These are phyloP conservation scores for Ascochyta koolunga DNA, from an alignment of 2,329 filamentous ascomycete species.

Conservation along the genomic window DNA sequence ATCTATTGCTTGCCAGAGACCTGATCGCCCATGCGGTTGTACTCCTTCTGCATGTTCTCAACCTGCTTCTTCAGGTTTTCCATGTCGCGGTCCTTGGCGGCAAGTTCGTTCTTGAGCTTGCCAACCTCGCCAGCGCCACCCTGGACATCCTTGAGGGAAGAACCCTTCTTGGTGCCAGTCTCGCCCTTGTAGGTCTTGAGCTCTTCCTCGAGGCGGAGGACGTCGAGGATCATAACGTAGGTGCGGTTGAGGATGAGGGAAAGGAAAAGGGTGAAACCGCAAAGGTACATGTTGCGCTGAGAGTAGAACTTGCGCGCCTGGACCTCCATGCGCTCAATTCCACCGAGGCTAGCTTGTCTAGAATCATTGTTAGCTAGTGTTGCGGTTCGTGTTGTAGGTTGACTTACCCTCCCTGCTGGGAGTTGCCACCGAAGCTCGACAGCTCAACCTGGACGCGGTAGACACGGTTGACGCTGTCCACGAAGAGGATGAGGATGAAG, in stretches of 20 bases:
- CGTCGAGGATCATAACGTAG: slow-evolving; percentile 95
- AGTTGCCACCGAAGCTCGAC: slow-evolving; percentile 70
- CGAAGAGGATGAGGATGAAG: slow-evolving; percentile 97
- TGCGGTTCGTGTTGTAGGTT: neutral
- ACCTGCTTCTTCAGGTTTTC: slow-evolving; percentile 92
- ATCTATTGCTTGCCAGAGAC: slow-evolving; percentile 65
- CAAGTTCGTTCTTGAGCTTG: slow-evolving; percentile 68
- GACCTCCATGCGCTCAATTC: slow-evolving; percentile 95
- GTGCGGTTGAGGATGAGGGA: slow-evolving; percentile 99
- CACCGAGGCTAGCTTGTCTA: slow-evolving; percentile 73
- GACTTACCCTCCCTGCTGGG: slow-evolving; percentile 58
- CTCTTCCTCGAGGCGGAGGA: slow-evolving; percentile 90
- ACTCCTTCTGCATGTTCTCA: slow-evolving; percentile 81
- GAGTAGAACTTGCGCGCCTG: slow-evolving; percentile 99
- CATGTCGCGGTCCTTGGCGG: slow-evolving; percentile 80
- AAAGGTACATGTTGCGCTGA: slow-evolving; percentile 99
- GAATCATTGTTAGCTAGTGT: slow-evolving; percentile 19
- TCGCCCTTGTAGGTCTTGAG: slow-evolving; percentile 81
- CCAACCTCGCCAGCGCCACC: slow-evolving; percentile 79
- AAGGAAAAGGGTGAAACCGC: slow-evolving; percentile 98
- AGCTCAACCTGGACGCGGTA: slow-evolving; percentile 96
- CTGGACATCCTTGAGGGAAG: slow-evolving; percentile 67
- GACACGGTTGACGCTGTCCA: slow-evolving; percentile 95
- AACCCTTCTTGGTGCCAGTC: slow-evolving; percentile 66
- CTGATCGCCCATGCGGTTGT: slow-evolving; percentile 84